A percentile compares a stretch with the other conserved stretches of the same genome.
Evolutionary conservation across 805 yeast species (phyloP).

Genomic region (Teunomyces aglyptinius): DNA sequence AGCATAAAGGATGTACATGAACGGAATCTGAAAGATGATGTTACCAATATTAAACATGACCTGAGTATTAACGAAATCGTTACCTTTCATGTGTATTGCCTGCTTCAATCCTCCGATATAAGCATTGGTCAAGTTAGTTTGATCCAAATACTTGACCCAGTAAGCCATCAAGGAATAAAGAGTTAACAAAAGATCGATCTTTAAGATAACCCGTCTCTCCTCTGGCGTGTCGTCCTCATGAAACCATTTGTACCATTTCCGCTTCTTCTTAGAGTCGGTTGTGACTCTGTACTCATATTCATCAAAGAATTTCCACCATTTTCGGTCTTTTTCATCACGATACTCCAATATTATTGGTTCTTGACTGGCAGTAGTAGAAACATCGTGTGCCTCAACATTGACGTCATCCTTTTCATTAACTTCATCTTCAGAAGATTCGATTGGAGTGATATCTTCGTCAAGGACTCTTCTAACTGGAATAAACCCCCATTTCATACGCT

Average conservation of each 20-base stretch:
- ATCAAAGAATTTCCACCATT: slow-evolving; percentile 52
- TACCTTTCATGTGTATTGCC: slow-evolving; percentile 55
- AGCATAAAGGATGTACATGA: slow-evolving; percentile 55
- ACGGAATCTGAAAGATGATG: slow-evolving; percentile 61
- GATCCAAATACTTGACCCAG: slow-evolving; percentile 69
- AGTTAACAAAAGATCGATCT: slow-evolving; percentile 32
- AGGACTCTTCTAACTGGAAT: slow-evolving; percentile 33
- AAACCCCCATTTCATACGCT: slow-evolving; percentile 32
- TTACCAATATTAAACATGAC: slow-evolving; percentile 59
- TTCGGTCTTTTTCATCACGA: slow-evolving; percentile 52
- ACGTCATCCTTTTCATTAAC: not conserved
- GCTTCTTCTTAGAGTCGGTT: slow-evolving; percentile 28
- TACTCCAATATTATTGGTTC: slow-evolving; percentile 28
- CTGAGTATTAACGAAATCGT: slow-evolving; percentile 60
- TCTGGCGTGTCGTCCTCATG: slow-evolving; percentile 45
- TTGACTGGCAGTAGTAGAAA: not conserved
- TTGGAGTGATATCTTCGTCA: slow-evolving; percentile 23
- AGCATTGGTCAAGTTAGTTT: slow-evolving; percentile 60
- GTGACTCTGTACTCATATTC: slow-evolving; percentile 57
- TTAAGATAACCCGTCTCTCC: slow-evolving; percentile 28
- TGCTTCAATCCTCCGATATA: slow-evolving; percentile 64
- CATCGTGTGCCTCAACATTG: not conserved
- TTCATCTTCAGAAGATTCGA: slow-evolving; percentile 1
- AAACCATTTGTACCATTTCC: slow-evolving; percentile 57
- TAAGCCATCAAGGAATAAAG: slow-evolving; percentile 42